Base-by-base conservation (phyloP, 352 stramenopile species). In the Globisporangium yorkense region DNA sequence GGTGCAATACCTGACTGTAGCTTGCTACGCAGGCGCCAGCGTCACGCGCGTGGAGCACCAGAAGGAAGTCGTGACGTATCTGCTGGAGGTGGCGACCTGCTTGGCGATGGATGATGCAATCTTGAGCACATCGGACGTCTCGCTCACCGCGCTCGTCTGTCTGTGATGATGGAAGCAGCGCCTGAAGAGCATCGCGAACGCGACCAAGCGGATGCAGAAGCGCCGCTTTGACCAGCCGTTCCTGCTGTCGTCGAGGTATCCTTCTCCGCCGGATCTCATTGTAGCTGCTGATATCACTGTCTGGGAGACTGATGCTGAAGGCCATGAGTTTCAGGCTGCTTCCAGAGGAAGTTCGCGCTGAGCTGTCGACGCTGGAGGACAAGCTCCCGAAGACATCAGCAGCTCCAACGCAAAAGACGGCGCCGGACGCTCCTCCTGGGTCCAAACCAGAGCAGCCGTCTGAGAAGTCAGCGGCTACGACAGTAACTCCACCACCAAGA, bases 161-260 rank as follows among this genome's bases (percentile, higher is more conserved):
- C 5, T 27, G 3, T 9, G 9, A 16, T 13, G 3, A 29, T 49
- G 24, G 15, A 46, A 3, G 29, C 16, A 92, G 82, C 75, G 80
- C 6, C 62, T 92, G 48, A 90, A 92, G 48, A 71, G 49, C 45
- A 77, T 88, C 20, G 75, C 80, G 29, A 70, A 80, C 27, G 66
- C 53, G 21, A 74, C 78, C 5, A 92, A 92, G 68, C 68, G 74
- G 24, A 80, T 92, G 71, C 83, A 92, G 68, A 90, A 89, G 54
- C 75, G 69, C 49, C 69, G 83, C 45, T 81, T 76, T 27, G 60
- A 82, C 16, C 76, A 90, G 51, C 75, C 78, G 2, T 91, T 92
- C 54, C 52, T 89, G 29, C 61, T 87, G 1, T 90, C 78, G 0
- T 74, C 75, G 24, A 78, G 83, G 78, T 82, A 59, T 46, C 39